phyloP scores from a whole-genome alignment of 2,329 filamentous ascomycete species.

The Monosporascus ibericus region DNA sequence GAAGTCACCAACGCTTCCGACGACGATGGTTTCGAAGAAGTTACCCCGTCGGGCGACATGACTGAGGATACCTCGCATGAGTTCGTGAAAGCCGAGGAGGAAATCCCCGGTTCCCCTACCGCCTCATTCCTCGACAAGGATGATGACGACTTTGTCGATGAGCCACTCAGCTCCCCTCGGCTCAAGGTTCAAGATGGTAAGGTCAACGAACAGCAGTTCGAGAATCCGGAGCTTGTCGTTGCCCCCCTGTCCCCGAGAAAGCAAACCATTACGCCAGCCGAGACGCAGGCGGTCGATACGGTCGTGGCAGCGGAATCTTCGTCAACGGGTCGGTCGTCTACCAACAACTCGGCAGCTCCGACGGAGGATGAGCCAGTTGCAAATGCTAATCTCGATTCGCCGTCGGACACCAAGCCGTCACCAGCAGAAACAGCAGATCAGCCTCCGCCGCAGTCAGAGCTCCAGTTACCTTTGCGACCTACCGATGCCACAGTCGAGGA shows the following conservation, averaged over 20 bases:
- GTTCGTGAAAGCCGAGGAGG: slow-evolving; percentile 55
- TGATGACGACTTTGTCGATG: slow-evolving; percentile 72
- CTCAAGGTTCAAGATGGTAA: slow-evolving; percentile 57
- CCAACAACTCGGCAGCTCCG: not conserved
- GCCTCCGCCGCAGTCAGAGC: not conserved
- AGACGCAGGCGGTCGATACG: slow-evolving; percentile 13
- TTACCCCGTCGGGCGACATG: slow-evolving; percentile 63
- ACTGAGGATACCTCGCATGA: slow-evolving; percentile 68
- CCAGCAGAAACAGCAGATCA: not conserved
- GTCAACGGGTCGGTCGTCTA: not conserved
- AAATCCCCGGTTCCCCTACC: slow-evolving; percentile 34
- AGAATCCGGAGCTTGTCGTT: slow-evolving; percentile 52
- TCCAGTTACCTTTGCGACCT: not conserved
- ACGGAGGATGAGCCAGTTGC: not conserved
- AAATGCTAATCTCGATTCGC: not conserved
- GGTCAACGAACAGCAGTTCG: slow-evolving; percentile 43
- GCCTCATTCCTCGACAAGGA: slow-evolving; percentile 49
- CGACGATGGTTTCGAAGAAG: slow-evolving; percentile 91
- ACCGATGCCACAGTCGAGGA: not conserved
- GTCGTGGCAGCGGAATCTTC: not conserved
- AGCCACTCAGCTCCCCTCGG: slow-evolving; percentile 64
- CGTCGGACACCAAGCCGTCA: not conserved
- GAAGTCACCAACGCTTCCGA: slow-evolving; percentile 79
- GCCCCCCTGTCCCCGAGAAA: slow-evolving; percentile 52
- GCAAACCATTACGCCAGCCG: slow-evolving; percentile 17